Percentiles rank a stretch among this genome's conserved stretches.
phyloP scores from a whole-genome alignment of 1,284 basidiomycete genomes.

The Trametes polyzona region DNA sequence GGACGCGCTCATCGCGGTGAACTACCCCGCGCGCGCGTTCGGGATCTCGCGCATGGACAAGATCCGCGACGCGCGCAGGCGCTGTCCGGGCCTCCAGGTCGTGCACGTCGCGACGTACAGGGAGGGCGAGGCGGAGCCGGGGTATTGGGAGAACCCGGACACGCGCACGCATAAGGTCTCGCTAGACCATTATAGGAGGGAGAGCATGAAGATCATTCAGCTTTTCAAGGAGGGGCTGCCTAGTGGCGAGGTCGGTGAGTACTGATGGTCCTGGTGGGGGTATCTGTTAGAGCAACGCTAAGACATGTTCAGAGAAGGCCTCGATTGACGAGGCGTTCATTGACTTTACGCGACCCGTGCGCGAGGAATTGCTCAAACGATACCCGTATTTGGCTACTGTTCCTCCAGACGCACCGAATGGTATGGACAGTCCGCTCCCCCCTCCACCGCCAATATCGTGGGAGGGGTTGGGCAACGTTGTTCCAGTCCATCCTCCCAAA shows the following conservation, averaged over 20 bases:
- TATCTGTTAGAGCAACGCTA: not conserved
- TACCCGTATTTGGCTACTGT: slow-evolving; percentile 79
- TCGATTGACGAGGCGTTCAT: slow-evolving; percentile 89
- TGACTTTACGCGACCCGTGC: slow-evolving; percentile 82
- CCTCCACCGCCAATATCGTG: slow-evolving; percentile 73
- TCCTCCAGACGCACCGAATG: slow-evolving; percentile 70
- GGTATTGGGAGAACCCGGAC: slow-evolving; percentile 88
- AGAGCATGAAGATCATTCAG: slow-evolving; percentile 88
- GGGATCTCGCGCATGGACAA: slow-evolving; percentile 88
- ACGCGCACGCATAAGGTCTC: slow-evolving; percentile 95
- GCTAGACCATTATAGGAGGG: slow-evolving; percentile 91
- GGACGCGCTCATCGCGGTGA: slow-evolving; percentile 91
- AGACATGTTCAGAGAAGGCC: slow-evolving; percentile 82
- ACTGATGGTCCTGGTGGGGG: not conserved
- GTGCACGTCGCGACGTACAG: slow-evolving; percentile 96
- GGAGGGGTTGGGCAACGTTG: slow-evolving; percentile 68
- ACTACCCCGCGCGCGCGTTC: slow-evolving; percentile 91
- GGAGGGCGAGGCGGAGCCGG: slow-evolving; percentile 87
- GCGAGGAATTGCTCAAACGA: slow-evolving; percentile 69
- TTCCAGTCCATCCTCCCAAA: slow-evolving; percentile 57
- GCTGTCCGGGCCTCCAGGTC: slow-evolving; percentile 83
- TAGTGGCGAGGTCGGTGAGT: slow-evolving; percentile 67
- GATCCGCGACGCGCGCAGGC: slow-evolving; percentile 79
- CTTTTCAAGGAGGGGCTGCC: slow-evolving; percentile 84
- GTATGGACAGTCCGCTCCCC: slow-evolving; percentile 84